A percentile compares a stretch with the other conserved stretches of the same genome.
These are phyloP conservation scores for Colletotrichum cereale DNA, from an alignment of 2,329 filamentous ascomycete genomes.

Conservation along the genomic window DNA sequence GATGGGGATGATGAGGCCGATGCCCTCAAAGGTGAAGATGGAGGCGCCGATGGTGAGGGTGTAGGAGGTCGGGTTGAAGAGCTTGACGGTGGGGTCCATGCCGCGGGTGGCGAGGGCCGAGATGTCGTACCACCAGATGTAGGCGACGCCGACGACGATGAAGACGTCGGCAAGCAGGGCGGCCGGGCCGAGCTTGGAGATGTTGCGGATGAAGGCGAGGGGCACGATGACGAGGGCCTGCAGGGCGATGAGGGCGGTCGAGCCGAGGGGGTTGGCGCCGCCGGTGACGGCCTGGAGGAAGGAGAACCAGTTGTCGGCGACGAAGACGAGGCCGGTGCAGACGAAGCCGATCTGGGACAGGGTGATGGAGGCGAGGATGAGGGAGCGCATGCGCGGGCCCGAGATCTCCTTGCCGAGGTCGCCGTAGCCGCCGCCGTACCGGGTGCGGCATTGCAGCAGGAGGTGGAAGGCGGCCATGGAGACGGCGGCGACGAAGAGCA, in stretches of 20 bases:
- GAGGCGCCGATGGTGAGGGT: conserved; percentile 79
- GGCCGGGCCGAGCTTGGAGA: conserved; percentile 77
- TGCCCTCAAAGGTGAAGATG: conserved; percentile 97
- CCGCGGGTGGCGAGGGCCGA: conserved; percentile 66
- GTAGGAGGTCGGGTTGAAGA: conserved; percentile 78
- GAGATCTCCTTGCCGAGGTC: conserved; percentile 77
- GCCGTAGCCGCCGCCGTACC: conserved; percentile 78
- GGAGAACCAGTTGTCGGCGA: conserved; percentile 78
- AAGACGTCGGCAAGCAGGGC: conserved; percentile 79
- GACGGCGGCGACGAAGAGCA: conserved; percentile 73
- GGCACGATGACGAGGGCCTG: conserved; percentile 76
- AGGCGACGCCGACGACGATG: conserved; percentile 77
- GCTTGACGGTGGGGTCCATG: conserved; percentile 69
- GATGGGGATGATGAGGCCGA: conserved; percentile 97
- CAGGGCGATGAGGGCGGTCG: conserved; percentile 72
- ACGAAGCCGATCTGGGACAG: conserved; percentile 84
- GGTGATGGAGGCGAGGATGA: conserved; percentile 78
- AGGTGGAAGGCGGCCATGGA: conserved; percentile 80
- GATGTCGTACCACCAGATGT: conserved; percentile 81
- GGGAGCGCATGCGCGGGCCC: conserved; percentile 70
- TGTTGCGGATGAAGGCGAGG: conserved; percentile 78
- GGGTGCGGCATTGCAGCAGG: conserved; percentile 74
- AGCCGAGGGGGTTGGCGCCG: conserved; percentile 62
- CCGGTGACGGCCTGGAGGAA: conserved; percentile 74
- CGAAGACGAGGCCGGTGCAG: conserved; percentile 82